These are phyloP conservation scores for Cladosporium sp. DNA, from an alignment of 2,329 filamentous ascomycete species.

Conservation along the genomic window DNA sequence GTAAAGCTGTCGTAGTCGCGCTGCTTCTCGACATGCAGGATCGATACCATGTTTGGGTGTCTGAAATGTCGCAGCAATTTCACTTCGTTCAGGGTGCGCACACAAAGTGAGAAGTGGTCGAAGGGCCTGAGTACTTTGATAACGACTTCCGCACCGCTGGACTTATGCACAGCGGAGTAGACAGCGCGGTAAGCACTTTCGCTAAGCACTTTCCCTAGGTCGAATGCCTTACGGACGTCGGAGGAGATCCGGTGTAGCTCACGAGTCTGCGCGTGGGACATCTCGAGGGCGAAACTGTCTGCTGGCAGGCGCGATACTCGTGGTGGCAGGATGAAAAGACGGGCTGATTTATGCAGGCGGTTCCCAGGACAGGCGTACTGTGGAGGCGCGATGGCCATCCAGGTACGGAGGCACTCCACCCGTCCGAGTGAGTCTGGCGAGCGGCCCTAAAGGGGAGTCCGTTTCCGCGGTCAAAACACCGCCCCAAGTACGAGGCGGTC, in stretches of 20 bases:
- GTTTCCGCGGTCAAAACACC: too few species aligned
- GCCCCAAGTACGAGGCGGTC: too few species aligned
- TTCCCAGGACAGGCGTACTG: too few species aligned
- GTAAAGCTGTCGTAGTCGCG: slow-evolving; percentile 94
- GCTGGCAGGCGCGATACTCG: not conserved
- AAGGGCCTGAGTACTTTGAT: slow-evolving; percentile 99
- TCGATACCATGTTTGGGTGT: slow-evolving; percentile 99
- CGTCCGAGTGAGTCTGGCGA: too few species aligned
- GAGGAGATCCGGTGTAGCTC: slow-evolving; percentile 92
- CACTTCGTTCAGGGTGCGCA: slow-evolving; percentile 97
- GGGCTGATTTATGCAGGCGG: too few species aligned
- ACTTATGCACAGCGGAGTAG: slow-evolving; percentile 97
- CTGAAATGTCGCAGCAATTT: slow-evolving; percentile 99
- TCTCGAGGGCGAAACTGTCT: slow-evolving; percentile 22
- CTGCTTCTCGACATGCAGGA: slow-evolving; percentile 97
- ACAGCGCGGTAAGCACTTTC: slow-evolving; percentile 98
- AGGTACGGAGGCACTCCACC: too few species aligned
- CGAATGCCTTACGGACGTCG: slow-evolving; percentile 99
- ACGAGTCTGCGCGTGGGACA: slow-evolving; percentile 35
- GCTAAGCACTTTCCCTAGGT: slow-evolving; percentile 98
- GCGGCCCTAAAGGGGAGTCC: too few species aligned
- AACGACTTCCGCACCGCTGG: slow-evolving; percentile 95
- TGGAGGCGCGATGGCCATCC: too few species aligned
- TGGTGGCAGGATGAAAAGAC: too few species aligned
- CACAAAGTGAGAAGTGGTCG: slow-evolving; percentile 60